Conservation (phyloP, 2,329 filamentous ascomycete genomes). For the Rutstroemia sydowiana region DNA sequence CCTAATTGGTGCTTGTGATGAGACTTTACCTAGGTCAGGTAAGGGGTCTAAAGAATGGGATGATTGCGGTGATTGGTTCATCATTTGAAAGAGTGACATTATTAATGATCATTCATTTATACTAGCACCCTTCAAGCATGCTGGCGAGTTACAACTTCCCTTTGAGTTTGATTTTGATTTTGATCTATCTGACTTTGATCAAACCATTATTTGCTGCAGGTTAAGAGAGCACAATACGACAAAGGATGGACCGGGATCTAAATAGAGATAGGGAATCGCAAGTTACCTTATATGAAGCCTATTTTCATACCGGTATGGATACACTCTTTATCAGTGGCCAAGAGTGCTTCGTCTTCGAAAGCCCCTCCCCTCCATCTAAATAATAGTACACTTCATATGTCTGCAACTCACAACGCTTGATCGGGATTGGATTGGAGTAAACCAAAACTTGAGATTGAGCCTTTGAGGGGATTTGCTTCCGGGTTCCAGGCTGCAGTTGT, state of each 20-base stretch:
- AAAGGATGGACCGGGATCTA: background rate
- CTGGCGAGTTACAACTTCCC: background rate
- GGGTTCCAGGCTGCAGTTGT: slow-evolving; percentile 8
- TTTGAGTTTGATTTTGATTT: background rate
- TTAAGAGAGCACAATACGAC: too few species aligned
- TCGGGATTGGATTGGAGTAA: background rate
- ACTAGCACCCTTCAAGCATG: background rate
- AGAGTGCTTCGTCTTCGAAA: too few species aligned
- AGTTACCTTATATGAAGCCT: background rate
- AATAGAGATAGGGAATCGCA: too few species aligned
- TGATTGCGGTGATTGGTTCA: background rate
- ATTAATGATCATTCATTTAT: background rate
- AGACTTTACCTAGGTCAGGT: slow-evolving; percentile 3
- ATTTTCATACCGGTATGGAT: too few species aligned
- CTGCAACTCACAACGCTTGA: background rate
- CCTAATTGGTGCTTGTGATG: slow-evolving; percentile 6
- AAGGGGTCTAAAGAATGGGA: slow-evolving; percentile 1
- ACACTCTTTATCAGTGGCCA: too few species aligned
- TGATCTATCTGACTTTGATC: slow-evolving; percentile 5
- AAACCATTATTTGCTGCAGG: background rate
- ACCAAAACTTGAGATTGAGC: background rate
- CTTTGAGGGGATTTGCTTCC: slow-evolving; percentile 1
- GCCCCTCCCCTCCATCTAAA: background rate
- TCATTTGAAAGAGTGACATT: too few species aligned
- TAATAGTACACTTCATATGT: background rate